These are phyloP conservation scores for Diaporthe velutina DNA, from an alignment of 2,329 filamentous ascomycete species.

Conservation along the genomic window DNA sequence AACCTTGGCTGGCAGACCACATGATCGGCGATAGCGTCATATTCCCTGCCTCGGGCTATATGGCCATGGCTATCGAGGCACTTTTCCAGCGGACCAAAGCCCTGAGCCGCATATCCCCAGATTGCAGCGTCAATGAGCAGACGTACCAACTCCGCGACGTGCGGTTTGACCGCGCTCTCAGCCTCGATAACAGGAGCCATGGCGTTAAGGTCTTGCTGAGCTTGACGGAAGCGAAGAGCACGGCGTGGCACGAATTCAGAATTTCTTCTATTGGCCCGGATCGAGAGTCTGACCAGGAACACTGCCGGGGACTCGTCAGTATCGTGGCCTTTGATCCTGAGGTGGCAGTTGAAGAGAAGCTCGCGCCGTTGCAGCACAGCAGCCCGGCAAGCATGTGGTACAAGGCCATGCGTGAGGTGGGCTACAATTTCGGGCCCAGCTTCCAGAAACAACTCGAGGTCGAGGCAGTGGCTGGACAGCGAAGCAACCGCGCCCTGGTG, in stretches of 20 bases:
- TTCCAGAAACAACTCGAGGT: not conserved
- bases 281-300: too few species aligned
- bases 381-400: not conserved
- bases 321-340: too few species aligned
- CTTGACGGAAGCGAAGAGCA: too few species aligned
- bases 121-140: not conserved
- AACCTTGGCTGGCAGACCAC: constrained; percentile 53
- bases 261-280: too few species aligned
- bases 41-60: constrained; percentile 39
- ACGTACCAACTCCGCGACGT: constrained; percentile 5
- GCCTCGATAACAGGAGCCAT: too few species aligned
- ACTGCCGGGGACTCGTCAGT: not conserved
- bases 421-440: constrained; percentile 1
- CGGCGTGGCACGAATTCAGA: too few species aligned
- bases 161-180: too few species aligned
- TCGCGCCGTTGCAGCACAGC: not conserved
- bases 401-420: not conserved
- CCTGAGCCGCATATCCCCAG: constrained; percentile 24
- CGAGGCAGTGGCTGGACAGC: not conserved
- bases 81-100: too few species aligned
- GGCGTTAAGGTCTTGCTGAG: too few species aligned
- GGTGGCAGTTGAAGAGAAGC: too few species aligned
- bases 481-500: not conserved
- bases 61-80: constrained; percentile 41
- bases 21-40: constrained; percentile 48